Percentiles rank a stretch among this genome's conserved stretches.
phyloP scores from a whole-genome alignment of 805 yeast genomes.

The Ogataea philodendri region DNA sequence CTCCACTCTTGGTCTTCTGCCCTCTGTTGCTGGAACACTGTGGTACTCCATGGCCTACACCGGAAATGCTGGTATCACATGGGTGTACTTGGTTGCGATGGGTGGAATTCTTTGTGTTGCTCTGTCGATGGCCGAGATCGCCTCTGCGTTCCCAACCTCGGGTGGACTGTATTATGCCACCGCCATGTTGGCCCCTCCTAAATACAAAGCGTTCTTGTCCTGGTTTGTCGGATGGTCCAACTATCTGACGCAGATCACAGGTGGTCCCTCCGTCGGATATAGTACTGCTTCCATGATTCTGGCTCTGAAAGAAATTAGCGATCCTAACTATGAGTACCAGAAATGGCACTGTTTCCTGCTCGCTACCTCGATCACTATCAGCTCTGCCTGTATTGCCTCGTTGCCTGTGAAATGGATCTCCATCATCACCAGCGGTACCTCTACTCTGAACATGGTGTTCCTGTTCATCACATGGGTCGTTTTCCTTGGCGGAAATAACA shows the following conservation, averaged over 20 bases:
- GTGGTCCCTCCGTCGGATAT: constrained; percentile 59
- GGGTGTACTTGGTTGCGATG: constrained; percentile 60
- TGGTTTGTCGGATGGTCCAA: constrained; percentile 67
- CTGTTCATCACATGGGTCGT: constrained; percentile 52
- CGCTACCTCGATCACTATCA: constrained; percentile 49
- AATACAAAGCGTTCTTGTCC: constrained; percentile 50
- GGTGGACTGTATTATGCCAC: constrained; percentile 72
- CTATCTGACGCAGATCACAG: constrained; percentile 63
- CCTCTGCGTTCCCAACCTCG: constrained; percentile 64
- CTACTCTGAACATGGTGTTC: constrained; percentile 48
- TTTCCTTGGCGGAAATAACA: constrained; percentile 49
- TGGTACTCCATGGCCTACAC: constrained; percentile 58
- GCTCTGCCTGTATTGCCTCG: constrained; percentile 48
- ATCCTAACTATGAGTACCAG: constrained; percentile 40
- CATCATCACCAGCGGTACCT: constrained; percentile 47
- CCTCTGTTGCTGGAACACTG: constrained; percentile 65
- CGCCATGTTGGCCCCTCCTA: constrained; percentile 57
- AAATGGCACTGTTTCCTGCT: constrained; percentile 52
- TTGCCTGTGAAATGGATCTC: constrained; percentile 57
- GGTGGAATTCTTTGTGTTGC: constrained; percentile 57
- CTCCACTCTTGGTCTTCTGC: constrained; percentile 62
- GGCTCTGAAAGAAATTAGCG: constrained; percentile 44
- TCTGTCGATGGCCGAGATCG: constrained; percentile 60
- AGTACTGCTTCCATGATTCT: constrained; percentile 56
- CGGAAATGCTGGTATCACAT: constrained; percentile 62